These are phyloP conservation scores for Phytopythium delawarense DNA, from an alignment of 352 stramenopile genomes.

Conservation along the genomic window DNA sequence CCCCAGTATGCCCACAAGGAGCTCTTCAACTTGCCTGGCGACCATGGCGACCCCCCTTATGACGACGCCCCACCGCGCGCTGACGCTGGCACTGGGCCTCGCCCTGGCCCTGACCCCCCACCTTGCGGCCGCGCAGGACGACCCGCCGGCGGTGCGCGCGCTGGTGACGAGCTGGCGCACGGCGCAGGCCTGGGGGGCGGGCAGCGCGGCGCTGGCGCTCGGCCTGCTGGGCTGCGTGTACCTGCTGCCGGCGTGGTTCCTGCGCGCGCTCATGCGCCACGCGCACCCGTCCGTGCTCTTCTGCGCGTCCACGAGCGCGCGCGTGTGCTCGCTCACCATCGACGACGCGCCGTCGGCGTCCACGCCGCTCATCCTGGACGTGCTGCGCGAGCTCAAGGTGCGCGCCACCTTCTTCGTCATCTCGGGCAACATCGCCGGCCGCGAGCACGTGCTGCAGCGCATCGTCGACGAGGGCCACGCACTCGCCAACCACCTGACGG, in stretches of 20 bases:
- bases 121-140: neutral
- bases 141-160: neutral
- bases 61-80: neutral
- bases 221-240: constrained; percentile 55
- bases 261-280: constrained; percentile 57
- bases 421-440: constrained; percentile 55
- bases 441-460: constrained; percentile 62
- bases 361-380: constrained; percentile 69
- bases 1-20: too few species aligned
- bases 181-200: constrained; percentile 8
- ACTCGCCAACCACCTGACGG: constrained; percentile 79
- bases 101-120: neutral
- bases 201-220: constrained; percentile 18
- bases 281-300: constrained; percentile 76
- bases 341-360: constrained; percentile 68
- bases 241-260: constrained; percentile 61
- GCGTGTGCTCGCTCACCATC: constrained; percentile 72
- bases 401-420: constrained; percentile 88
- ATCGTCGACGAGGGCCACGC: constrained; percentile 79
- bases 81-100: neutral
- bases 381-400: constrained; percentile 53
- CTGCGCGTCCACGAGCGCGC: constrained; percentile 45
- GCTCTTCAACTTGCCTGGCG: neutral
- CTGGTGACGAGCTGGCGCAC: neutral
- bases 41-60: too few species aligned